Percentiles rank a stretch among this genome's conserved stretches.
These are phyloP conservation scores for Coemansia sp. DNA, from an alignment of 192 early-diverging fungal species.

Conservation along the genomic window DNA sequence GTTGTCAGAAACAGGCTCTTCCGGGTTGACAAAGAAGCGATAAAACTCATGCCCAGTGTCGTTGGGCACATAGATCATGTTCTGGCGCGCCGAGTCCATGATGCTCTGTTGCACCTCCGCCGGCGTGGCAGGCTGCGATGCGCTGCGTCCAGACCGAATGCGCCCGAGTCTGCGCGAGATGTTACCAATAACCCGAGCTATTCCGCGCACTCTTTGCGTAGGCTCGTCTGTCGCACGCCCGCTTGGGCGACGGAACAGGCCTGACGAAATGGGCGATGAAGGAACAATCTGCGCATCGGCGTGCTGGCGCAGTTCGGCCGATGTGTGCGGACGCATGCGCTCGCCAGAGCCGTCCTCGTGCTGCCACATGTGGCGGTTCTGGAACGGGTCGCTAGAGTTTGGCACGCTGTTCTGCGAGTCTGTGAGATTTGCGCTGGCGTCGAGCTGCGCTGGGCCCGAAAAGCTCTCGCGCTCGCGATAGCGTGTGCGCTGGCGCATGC, in stretches of 20 bases:
- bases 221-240: slow-evolving; percentile 9
- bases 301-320: neutral
- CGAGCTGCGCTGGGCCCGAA: slow-evolving; percentile 45
- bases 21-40: slow-evolving; percentile 44
- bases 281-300: slow-evolving; percentile 13
- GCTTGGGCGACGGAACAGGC: slow-evolving; percentile 21
- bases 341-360: slow-evolving; percentile 13
- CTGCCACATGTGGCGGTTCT: slow-evolving; percentile 29
- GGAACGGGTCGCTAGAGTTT: slow-evolving; percentile 22
- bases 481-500: neutral
- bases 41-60: slow-evolving; percentile 30
- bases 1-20: slow-evolving; percentile 41
- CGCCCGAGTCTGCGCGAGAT: slow-evolving; percentile 39
- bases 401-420: slow-evolving; percentile 32
- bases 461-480: slow-evolving; percentile 47
- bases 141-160: slow-evolving; percentile 42
- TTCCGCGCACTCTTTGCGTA: slow-evolving; percentile 21
- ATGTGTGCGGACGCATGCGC: slow-evolving; percentile 1
- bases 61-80: slow-evolving; percentile 27
- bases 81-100: slow-evolving; percentile 29
- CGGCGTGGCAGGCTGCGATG: slow-evolving; percentile 49
- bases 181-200: slow-evolving; percentile 42
- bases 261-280: slow-evolving; percentile 29
- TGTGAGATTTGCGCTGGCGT: slow-evolving; percentile 33
- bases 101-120: slow-evolving; percentile 44